phyloP scores from a whole-genome alignment of 805 yeast species.

The Suhomyces xylopsoci region DNA sequence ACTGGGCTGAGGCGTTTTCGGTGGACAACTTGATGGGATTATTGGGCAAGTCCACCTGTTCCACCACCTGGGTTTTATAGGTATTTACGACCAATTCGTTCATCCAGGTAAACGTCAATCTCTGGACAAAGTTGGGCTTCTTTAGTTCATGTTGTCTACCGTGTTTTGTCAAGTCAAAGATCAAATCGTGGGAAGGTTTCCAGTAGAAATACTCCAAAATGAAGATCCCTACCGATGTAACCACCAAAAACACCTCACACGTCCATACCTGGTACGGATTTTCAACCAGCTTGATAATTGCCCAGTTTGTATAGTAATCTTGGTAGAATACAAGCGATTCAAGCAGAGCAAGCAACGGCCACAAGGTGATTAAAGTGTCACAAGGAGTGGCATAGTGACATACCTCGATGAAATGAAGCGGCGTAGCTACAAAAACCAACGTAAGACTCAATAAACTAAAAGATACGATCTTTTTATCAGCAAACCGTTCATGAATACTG shows the following conservation, averaged over 20 bases:
- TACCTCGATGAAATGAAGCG: constrained; percentile 28
- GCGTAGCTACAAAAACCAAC: constrained; percentile 15
- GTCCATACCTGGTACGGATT: constrained; percentile 5
- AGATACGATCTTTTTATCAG: constrained; percentile 18
- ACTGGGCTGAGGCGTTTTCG: constrained; percentile 11
- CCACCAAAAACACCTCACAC: constrained; percentile 24
- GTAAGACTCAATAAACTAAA: constrained; percentile 9
- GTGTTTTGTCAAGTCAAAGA: constrained; percentile 22
- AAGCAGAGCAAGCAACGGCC: constrained; percentile 24
- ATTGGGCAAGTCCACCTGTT: constrained; percentile 31
- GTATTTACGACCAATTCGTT: constrained; percentile 41
- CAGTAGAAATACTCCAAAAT: constrained; percentile 35
- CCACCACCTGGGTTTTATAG: constrained; percentile 34
- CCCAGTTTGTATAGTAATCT: constrained; percentile 24
- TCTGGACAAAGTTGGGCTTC: constrained; percentile 33
- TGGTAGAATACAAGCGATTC: constrained; percentile 23
- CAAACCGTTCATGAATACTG: constrained; percentile 22
- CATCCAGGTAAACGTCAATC: constrained; percentile 48
- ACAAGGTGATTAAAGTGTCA: constrained; percentile 23
- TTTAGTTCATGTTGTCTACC: constrained; percentile 16
- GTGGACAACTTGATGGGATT: constrained; percentile 26
- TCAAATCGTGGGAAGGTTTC: constrained; percentile 41
- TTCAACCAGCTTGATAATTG: constrained; percentile 12
- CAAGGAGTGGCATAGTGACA: constrained; percentile 17
- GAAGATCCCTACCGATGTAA: constrained; percentile 31